Conservation (phyloP, 1,284 basidiomycete species). For the Cryptococcus maquisensis region DNA sequence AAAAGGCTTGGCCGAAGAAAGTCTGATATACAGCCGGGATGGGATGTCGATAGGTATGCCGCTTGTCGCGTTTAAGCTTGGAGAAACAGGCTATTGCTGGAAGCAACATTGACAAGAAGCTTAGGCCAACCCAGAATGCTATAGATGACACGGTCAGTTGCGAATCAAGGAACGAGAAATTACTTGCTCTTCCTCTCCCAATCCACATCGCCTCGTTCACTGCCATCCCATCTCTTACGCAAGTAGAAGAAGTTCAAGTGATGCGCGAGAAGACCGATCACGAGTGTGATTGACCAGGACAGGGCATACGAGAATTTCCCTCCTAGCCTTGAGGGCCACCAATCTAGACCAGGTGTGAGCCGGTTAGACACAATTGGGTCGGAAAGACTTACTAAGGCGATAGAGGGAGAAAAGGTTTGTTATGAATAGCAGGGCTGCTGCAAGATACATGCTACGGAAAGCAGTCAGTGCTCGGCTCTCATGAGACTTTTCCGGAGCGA, state of each 20-base stretch:
- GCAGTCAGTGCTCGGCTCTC: not conserved
- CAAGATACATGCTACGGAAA: conserved; percentile 49
- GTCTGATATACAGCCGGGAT: conserved; percentile 30
- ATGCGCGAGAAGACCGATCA: conserved; percentile 52
- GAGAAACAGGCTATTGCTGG: conserved; percentile 53
- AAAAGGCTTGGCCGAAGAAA: conserved; percentile 52
- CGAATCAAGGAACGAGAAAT: not conserved
- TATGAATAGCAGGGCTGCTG: conserved; percentile 54
- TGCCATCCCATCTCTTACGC: conserved; percentile 23
- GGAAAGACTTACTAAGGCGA: conserved; percentile 36
- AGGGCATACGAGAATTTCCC: conserved; percentile 53
- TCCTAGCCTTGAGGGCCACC: conserved; percentile 51
- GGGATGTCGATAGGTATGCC: conserved; percentile 42
- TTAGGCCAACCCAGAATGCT: conserved; percentile 55
- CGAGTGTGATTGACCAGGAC: conserved; percentile 53
- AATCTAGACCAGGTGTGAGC: conserved; percentile 23
- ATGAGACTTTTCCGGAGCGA: not conserved
- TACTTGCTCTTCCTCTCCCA: conserved; percentile 56
- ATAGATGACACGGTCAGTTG: not conserved
- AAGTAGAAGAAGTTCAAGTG: conserved; percentile 49
- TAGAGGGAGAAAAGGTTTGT: conserved; percentile 57
- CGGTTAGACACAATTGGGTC: not conserved
- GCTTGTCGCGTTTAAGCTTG: conserved; percentile 46
- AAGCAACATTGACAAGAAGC: conserved; percentile 56
- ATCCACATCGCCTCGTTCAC: conserved; percentile 46